Evolutionary conservation across 2,329 filamentous ascomycete species (phyloP), one percentile per base, ranked within the genome.

Genomic region (Podosphaera aphanis): DNA sequence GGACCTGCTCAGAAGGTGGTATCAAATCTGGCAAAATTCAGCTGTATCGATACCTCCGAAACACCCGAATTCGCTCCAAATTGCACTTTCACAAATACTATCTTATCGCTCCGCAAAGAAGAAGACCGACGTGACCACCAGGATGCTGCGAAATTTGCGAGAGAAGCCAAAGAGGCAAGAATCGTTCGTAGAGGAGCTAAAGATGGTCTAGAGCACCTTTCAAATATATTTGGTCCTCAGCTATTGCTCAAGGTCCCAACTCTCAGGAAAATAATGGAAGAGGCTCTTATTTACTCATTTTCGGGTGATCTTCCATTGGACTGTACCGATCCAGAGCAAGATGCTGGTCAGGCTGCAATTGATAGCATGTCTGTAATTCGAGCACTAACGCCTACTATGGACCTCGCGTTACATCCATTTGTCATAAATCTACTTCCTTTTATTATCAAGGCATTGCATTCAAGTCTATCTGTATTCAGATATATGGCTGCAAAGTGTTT

Each of bases 401-500:
- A 94, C 56, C 59, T 68, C 11, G 72, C 75, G 7, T 69, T 98
- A 1, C 74, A 90, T 59, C 65, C 73, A 1, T 93, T 92, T 62
- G 72, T 95, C 38, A 76, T 92, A 61, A 69, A 79, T 44, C 72
- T 94, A 55, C 73, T 94, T 60, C 85, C 88, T 6, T 68, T 88
- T 33, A 76, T 98, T 45, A 83, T 85, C 53, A 88, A 80, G 61
- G 88, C 84, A 3, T 68, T 98, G 38, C 83, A 88, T 54, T 93
- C 83, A 18, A 75, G 79, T 54, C 69, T 95, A 13, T 92, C 90
- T 2, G 84, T 98, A 2, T 83, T 98, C 59, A 75, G 90, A 35
- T 98, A 98, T 62, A 90, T 88, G 63, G 90, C 90, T 20, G 90
- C 90, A 0, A 98, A 98, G 61, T 95, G 90, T 59, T 76, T 98